Evolutionary conservation across 1,284 basidiomycete species (phyloP), one percentile per base, ranked within the genome.

Genomic region (Bjerkandera adusta): DNA sequence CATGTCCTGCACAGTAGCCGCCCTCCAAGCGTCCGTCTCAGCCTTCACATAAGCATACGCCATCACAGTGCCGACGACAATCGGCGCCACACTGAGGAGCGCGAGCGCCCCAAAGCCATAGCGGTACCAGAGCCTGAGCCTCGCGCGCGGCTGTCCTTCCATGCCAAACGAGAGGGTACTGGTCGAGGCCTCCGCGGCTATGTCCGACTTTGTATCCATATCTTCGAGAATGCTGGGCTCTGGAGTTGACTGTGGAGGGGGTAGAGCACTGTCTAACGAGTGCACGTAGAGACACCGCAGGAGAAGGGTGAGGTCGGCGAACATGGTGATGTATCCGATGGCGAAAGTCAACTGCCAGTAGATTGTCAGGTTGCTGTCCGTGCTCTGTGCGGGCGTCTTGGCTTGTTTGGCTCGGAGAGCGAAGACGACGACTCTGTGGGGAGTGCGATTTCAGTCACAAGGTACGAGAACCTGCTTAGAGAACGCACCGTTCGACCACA

Each of bases 291-390:
- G 44, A 13, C 53, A 49, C 34, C 65, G 63, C 13, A 59, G 30
- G 37, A 67, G 51, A 20, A 29, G 53, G 29, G 50, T 37, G 30
- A 62, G 33, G 35, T 63, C 62, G 18, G 59, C 49, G 5, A 56
- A 60, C 18, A 68, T 55, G 12, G 54, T 27, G 35, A 66, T 52
- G 49, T 60, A 68, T 2, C 59, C 62, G 42, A 62, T 48, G 8
- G 55, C 58, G 24, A 62, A 57, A 1, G 62, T 58, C 11, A 53
- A 51, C 44, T 68, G 66, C 46, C 65, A 51, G 54, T 65, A 69
- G 35, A 56, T 57, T 34, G 57, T 58, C 37, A 67, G 50, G 16
- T 49, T 54, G 5, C 48, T 35, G 11, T 52, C 57, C 35, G 46
- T 50, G 15, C 58, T 56, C 8, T 54, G 25, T 11, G 32, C 45